Percentiles rank a stretch among this genome's conserved stretches.
phyloP scores from a whole-genome alignment of 139 green algal genomes.

The Edaphochlamys debaryana region DNA sequence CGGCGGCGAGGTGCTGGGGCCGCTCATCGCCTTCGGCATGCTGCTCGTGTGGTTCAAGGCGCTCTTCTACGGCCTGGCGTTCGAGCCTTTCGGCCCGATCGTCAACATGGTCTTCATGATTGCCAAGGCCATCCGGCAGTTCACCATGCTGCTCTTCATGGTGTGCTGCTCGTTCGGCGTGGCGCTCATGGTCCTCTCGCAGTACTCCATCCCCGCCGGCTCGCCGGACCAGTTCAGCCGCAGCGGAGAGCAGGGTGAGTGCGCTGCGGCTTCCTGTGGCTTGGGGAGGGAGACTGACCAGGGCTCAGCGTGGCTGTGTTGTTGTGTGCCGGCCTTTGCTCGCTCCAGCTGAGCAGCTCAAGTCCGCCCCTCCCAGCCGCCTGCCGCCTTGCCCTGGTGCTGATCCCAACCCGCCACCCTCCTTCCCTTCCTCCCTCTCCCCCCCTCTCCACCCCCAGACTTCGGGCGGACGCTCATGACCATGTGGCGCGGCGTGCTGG shows the following conservation, averaged over 20 bases:
- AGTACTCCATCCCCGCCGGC: slow-evolving; percentile 2
- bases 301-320: too few species aligned
- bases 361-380: too few species aligned
- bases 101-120: slow-evolving; percentile 58
- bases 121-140: slow-evolving; percentile 40
- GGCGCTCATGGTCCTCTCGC: slow-evolving; percentile 50
- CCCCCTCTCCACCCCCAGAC: slow-evolving; percentile 12
- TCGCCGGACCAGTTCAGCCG: slow-evolving; percentile 14
- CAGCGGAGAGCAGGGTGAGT: slow-evolving; percentile 11
- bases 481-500: slow-evolving; percentile 46
- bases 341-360: too few species aligned
- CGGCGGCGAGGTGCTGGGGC: slow-evolving; percentile 24
- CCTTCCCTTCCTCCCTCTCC: too few species aligned
- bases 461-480: slow-evolving; percentile 46
- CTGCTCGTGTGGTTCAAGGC: slow-evolving; percentile 49
- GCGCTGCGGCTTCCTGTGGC: neutral
- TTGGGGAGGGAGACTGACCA: neutral
- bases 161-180: slow-evolving; percentile 44
- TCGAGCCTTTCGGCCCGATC: slow-evolving; percentile 54
- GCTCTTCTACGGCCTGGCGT: slow-evolving; percentile 59
- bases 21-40: slow-evolving; percentile 49
- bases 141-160: slow-evolving; percentile 45
- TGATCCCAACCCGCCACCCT: too few species aligned
- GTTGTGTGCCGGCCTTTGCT: too few species aligned
- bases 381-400: too few species aligned